These are phyloP conservation scores for Leishmania gerbilli DNA, from an alignment of 208 protist genomes.

Conservation along the genomic window DNA sequence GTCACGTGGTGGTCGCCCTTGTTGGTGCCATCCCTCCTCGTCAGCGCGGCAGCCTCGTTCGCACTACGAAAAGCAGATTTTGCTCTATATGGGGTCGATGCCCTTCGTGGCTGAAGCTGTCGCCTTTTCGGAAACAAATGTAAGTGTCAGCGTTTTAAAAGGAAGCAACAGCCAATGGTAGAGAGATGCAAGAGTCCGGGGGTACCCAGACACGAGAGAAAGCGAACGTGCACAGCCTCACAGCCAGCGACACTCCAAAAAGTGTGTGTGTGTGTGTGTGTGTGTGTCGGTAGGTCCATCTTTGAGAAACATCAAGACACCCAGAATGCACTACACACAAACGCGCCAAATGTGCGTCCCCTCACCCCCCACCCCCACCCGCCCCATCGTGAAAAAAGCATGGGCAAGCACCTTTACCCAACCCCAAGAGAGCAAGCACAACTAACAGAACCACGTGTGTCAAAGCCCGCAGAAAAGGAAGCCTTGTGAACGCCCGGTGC, in stretches of 20 bases:
- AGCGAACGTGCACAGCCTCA: neutral
- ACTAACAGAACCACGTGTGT: neutral
- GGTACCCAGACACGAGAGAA: neutral
- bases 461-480: neutral
- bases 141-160: neutral
- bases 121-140: neutral
- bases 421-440: neutral
- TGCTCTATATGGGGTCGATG: neutral
- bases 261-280: neutral
- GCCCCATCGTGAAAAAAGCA: neutral
- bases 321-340: neutral
- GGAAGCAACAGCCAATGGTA: neutral
- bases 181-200: neutral
- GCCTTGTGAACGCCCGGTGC: neutral
- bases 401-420: neutral
- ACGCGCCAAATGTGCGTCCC: neutral
- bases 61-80: neutral
- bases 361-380: neutral
- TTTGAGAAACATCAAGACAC: neutral
- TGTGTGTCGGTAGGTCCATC: neutral
- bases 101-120: neutral
- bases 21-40: neutral
- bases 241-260: neutral
- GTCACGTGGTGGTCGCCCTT: neutral
- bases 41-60: neutral